Evolutionary conservation across 2,329 filamentous ascomycete species (phyloP), one percentile per base, ranked within the genome.

Genomic region (Cladosporium cucumerinum): DNA sequence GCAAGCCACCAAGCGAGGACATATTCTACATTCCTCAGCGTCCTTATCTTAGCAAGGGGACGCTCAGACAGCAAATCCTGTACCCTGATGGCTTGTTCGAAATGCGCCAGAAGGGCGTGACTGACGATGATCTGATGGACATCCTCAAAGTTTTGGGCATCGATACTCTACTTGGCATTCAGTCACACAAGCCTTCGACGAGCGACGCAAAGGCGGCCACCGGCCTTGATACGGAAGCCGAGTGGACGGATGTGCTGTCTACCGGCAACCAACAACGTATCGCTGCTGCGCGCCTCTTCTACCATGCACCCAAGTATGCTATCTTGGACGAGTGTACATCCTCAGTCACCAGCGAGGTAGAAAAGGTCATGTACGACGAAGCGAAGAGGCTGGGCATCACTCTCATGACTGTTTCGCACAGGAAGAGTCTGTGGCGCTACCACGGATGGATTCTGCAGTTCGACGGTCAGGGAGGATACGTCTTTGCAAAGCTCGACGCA

Each of bases 11-110:
- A 1, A 95, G 94, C 73, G 88, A 91, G 70, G 90, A 95, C 75
- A 98, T 99, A 75, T 99, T 98, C 80, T 99, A 99, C 80, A 96
- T 99, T 69, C 95, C 95, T 0, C 95, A 99, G 75, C 88, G 95
- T 1, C 95, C 95, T 0, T 99, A 99, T 75, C 85, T 99, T 1
- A 95, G 91, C 16, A 88, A 92, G 61, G 95, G 95, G 25, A 93
- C 91, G 1, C 86, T 99, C n/a, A 89, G 95, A 46, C 93, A 98
- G 77, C 95, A 99, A 74, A 93, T 99, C 71, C 97, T 95, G 66
- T 99, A 99, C 78, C 95, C 95, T 0, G 95, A 99, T 77, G 90
- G 88, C 10, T 78, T 96, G 21, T 89, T 91, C 60, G 90, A 93
- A 68, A 97, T 97, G 89, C 91, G 91, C 51, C 86, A 88, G 67